Conservation (phyloP, 108 stramenopile genomes). For the Cyclotella kingstonii region DNA sequence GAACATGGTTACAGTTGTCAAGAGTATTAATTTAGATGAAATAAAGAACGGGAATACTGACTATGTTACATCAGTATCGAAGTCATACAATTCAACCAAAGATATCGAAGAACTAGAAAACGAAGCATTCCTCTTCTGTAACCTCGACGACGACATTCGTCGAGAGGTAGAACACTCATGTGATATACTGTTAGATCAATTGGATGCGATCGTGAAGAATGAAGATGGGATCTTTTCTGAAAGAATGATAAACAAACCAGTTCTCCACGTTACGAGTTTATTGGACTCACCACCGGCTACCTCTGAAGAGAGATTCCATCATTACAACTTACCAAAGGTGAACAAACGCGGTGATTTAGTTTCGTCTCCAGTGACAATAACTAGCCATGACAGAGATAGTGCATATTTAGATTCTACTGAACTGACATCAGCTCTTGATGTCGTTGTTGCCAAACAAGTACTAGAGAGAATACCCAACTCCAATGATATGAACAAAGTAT, state of each 20-base stretch:
- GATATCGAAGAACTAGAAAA: background rate
- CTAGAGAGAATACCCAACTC: background rate
- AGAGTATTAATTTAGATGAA: too few relatives aligned
- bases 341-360: background rate
- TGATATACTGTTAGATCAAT: constrained; percentile 29
- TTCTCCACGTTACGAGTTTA: background rate
- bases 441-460: background rate
- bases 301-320: background rate
- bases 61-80: too few relatives aligned
- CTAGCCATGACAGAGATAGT: background rate
- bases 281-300: background rate
- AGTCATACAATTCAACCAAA: background rate
- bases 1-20: constrained; percentile 36
- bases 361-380: background rate
- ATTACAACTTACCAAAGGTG: background rate
- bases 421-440: constrained; percentile 5
- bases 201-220: constrained; percentile 2
- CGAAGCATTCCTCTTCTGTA: background rate
- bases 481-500: background rate
- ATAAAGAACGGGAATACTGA: too few relatives aligned
- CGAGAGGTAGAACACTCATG: constrained; percentile 32
- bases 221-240: background rate
- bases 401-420: background rate
- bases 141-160: constrained; percentile 16
- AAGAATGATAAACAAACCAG: background rate